Evolutionary conservation across 306 rosid species (phyloP), one percentile per base, ranked within the genome.

Genomic region (Sesbania bispinosa): DNA sequence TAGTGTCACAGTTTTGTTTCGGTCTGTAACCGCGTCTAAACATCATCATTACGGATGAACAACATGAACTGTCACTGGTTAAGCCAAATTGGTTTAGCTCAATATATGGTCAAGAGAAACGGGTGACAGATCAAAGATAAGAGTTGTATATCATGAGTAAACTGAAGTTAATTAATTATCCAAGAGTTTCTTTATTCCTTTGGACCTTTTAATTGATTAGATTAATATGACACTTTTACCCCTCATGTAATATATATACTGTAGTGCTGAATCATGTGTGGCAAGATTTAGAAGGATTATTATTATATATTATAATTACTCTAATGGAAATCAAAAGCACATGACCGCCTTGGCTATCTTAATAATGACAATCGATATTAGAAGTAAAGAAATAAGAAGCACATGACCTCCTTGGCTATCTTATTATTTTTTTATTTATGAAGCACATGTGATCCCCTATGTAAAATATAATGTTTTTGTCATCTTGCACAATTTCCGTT

Each of bases 401-500:
- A 67, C 83, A 73, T 73, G 83, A 73, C 33, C 58, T 47, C 43
- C 16, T 45, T 26, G 23, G 30, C 69, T 72, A 71, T 27, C 20
- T 38, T 29, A 26, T 13, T 55, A 33, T 24, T 54, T 57, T 33
- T 72, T 46, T n/a, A 35, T 35, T 66, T 38, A 32, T 2, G 2
- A 58, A 79, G 75, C 79, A 73, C 83, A 66, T 50, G n/a, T n/a
- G 79, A 79, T 48, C 19, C 69, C 58, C 74, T 18, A 18, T n/a
- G 16, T 16, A 47, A 73, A 65, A 79, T 71, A 78, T 69, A 24
- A n/a, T 19, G 64, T 4, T 15, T 65, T 72, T 73, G 65, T 57
- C 75, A 73, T 60, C 15, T 57, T 65, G 50, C 60, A 53, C 42
- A 52, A 29, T 58, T 41, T 36, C 0, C 7, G 20, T 48, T 38